A percentile compares a stretch with the other conserved stretches of the same genome.
These are phyloP conservation scores for Globisporangium recalcitrans DNA, from an alignment of 352 stramenopile species.

Conservation along the genomic window DNA sequence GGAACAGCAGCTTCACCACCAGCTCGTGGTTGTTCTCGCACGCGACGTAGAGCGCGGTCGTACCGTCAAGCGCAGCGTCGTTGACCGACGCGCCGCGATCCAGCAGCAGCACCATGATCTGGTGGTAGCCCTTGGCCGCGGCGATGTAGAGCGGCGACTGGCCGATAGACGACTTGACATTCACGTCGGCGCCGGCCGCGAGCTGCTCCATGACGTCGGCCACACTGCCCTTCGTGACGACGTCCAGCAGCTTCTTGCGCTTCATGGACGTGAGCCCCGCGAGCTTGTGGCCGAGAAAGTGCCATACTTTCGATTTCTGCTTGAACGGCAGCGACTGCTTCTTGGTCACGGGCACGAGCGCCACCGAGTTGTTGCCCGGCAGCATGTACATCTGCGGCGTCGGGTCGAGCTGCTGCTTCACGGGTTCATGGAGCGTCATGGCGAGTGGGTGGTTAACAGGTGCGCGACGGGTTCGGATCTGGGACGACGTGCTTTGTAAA, in stretches of 20 bases:
- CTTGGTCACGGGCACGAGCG: slow-evolving; percentile 47
- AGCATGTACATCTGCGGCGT: slow-evolving; percentile 34
- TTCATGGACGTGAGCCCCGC: slow-evolving; percentile 66
- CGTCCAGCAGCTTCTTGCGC: slow-evolving; percentile 61
- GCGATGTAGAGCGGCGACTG: slow-evolving; percentile 63
- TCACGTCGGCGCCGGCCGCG: slow-evolving; percentile 48
- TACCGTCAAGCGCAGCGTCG: slow-evolving; percentile 45
- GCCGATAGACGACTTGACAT: slow-evolving; percentile 39
- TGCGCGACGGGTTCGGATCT: not conserved
- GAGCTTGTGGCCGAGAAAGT: slow-evolving; percentile 73
- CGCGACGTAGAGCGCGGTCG: slow-evolving; percentile 48
- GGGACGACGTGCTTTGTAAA: not conserved
- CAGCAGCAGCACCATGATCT: slow-evolving; percentile 65
- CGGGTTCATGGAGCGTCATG: slow-evolving; percentile 43
- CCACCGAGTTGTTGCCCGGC: slow-evolving; percentile 19
- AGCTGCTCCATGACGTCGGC: slow-evolving; percentile 61
- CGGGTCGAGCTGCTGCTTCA: slow-evolving; percentile 40
- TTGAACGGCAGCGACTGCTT: slow-evolving; percentile 30
- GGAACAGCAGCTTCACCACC: slow-evolving; percentile 50
- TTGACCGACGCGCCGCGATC: slow-evolving; percentile 58
- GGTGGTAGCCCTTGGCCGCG: slow-evolving; percentile 42
- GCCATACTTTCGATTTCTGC: slow-evolving; percentile 48
- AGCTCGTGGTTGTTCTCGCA: slow-evolving; percentile 60
- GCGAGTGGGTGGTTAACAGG: not conserved
- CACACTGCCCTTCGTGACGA: slow-evolving; percentile 45